Conservation (phyloP, 495 filamentous ascomycete genomes). For the Penicillium bovifimosum region DNA sequence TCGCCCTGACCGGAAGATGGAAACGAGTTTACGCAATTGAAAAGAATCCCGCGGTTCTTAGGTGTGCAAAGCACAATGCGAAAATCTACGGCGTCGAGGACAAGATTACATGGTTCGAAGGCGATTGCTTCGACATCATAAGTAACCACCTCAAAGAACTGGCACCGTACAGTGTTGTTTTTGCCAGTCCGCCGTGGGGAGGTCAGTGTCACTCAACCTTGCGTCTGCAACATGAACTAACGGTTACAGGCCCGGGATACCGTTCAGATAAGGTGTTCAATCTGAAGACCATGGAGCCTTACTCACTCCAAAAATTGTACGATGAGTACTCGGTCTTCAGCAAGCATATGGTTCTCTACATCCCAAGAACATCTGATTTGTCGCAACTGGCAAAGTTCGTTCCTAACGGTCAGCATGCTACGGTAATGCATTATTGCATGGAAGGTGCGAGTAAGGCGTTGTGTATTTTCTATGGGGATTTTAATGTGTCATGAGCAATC, state of each 20-base stretch:
- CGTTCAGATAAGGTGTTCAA: conserved; percentile 73
- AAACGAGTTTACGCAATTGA: conserved; percentile 82
- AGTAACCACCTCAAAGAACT: conserved; percentile 45
- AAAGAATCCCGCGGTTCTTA: conserved; percentile 65
- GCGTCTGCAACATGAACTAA: conserved; percentile 7
- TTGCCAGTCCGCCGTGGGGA: conserved; percentile 94
- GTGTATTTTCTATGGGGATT: conserved; percentile 50
- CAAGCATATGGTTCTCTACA: conserved; percentile 61
- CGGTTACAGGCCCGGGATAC: conserved; percentile 65
- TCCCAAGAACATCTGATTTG: conserved; percentile 85
- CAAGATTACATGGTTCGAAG: conserved; percentile 76
- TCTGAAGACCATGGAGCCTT: conserved; percentile 82
- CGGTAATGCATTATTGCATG: conserved; percentile 87
- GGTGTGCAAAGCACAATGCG: conserved; percentile 91
- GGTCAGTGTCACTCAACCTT: conserved; percentile 42
- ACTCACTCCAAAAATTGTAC: conserved; percentile 60
- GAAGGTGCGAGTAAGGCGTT: conserved; percentile 80
- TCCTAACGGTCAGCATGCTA: conserved; percentile 49
- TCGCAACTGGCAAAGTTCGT: conserved; percentile 68
- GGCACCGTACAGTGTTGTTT: conserved; percentile 58
- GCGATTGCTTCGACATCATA: conserved; percentile 70
- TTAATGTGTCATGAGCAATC: conserved; percentile 19
- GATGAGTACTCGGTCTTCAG: conserved; percentile 49
- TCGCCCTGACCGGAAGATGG: conserved; percentile 73
- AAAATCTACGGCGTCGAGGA: conserved; percentile 75